Conservation (phyloP, 1,284 basidiomycete species). For the Exobasidium cylindrosporum region DNA sequence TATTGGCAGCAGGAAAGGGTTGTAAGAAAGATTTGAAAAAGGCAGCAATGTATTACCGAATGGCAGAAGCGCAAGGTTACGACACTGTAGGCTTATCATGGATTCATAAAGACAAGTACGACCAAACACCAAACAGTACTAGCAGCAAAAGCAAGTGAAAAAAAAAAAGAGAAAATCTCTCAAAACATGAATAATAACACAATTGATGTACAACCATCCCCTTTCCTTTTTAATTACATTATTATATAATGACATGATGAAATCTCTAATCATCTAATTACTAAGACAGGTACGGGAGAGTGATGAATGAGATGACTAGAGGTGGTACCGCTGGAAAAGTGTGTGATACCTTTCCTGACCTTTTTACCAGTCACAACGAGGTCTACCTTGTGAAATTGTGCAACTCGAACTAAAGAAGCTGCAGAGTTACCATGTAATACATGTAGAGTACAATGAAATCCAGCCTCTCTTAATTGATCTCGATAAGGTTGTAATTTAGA, state of each 20-base stretch:
- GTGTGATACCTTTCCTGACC: conserved; percentile 2
- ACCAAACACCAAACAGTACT: background rate
- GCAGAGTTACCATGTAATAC: conserved; percentile 48
- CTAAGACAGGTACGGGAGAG: conserved; percentile 45
- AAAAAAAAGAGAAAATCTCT: background rate
- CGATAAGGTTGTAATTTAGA: conserved; percentile 50
- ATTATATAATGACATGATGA: background rate
- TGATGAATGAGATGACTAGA: conserved; percentile 44
- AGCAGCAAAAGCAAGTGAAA: background rate
- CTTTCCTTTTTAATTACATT: too few relatives aligned
- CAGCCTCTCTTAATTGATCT: conserved; percentile 32
- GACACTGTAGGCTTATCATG: conserved; percentile 47
- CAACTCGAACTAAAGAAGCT: conserved; percentile 39
- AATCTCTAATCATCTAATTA: conserved; percentile 44
- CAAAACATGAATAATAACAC: background rate
- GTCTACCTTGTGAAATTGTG: conserved; percentile 44
- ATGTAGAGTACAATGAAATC: conserved; percentile 40
- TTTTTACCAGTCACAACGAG: conserved; percentile 18
- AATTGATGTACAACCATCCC: background rate
- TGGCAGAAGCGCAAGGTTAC: conserved; percentile 59
- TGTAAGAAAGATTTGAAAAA: conserved; percentile 83
- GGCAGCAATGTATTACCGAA: conserved; percentile 83
- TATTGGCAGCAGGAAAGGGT: conserved; percentile 72
- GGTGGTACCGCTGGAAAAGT: conserved; percentile 31
- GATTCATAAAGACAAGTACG: conserved; percentile 50